Conservation (phyloP, 1,284 basidiomycete species). For the Tetrapyrgos nigripes region DNA sequence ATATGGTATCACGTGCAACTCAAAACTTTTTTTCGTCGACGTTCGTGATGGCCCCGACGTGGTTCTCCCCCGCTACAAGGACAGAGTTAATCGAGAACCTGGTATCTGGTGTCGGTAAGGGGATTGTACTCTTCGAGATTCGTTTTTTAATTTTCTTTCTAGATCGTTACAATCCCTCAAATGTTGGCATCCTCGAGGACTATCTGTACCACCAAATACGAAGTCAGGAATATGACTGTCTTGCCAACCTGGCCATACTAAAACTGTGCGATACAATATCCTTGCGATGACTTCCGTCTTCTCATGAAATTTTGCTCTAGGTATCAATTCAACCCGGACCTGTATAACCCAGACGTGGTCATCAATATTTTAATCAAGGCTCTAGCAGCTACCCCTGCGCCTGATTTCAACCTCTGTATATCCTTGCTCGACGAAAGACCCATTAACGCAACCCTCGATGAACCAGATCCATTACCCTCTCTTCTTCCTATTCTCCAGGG, state of each 20-base stretch:
- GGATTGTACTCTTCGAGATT: conserved; percentile 6
- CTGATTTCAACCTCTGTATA: conserved; percentile 94
- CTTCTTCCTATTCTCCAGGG: conserved; percentile 79
- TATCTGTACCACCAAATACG: conserved; percentile 94
- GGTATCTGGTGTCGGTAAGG: conserved; percentile 89
- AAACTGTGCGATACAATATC: conserved; percentile 70
- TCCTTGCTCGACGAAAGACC: conserved; percentile 85
- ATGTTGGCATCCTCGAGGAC: conserved; percentile 91
- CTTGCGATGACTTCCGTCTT: conserved; percentile 2
- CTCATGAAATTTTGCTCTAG: conserved; percentile 46
- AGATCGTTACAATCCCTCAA: conserved; percentile 97
- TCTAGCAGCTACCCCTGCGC: conserved; percentile 80
- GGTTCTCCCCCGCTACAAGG: conserved; percentile 75
- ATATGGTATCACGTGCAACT: conserved; percentile 1
- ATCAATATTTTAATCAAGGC: conserved; percentile 96
- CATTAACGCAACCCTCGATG: conserved; percentile 67
- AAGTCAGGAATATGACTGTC: conserved; percentile 90
- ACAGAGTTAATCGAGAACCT: conserved; percentile 89
- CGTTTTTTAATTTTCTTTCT: conserved; percentile 13
- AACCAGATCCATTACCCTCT: conserved; percentile 78
- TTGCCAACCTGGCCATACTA: conserved; percentile 90
- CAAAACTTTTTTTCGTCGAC: conserved; percentile 3
- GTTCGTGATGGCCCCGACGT: conserved; percentile 55
- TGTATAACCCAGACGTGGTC: conserved; percentile 92
- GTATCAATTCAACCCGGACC: conserved; percentile 95